Evolutionary conservation across 331 rosid species (phyloP).

Genomic region (Spiraea crenata): DNA sequence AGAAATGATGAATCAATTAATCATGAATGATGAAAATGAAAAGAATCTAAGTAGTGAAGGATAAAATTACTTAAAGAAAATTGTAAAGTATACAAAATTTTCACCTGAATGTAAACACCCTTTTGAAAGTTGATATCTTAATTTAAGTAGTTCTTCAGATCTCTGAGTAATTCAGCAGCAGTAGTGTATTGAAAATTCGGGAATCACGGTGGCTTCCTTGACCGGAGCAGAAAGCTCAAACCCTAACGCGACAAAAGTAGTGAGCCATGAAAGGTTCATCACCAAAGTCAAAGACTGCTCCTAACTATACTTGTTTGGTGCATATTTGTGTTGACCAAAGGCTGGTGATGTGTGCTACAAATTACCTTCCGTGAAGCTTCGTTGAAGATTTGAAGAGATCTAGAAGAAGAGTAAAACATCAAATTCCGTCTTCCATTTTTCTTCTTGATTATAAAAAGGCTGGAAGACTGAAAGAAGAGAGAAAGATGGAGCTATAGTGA

Average conservation of each 20-base stretch:
- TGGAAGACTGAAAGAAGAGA: slow-evolving; percentile 9
- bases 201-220: neutral
- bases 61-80: neutral
- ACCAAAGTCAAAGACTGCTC: neutral
- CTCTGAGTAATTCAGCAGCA: neutral
- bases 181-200: neutral
- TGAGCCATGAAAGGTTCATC: neutral
- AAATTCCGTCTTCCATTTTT: slow-evolving; percentile 8
- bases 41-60: neutral
- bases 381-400: neutral
- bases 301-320: neutral
- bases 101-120: slow-evolving; percentile 1
- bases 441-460: neutral
- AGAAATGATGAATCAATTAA: slow-evolving; percentile 5
- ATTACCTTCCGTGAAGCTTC: slow-evolving; percentile 8
- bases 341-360: neutral
- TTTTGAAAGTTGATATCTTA: neutral
- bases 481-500: slow-evolving; percentile 4
- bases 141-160: neutral
- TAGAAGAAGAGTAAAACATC: neutral
- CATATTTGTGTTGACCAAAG: neutral
- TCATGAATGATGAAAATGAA: slow-evolving; percentile 1
- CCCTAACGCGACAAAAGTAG: slow-evolving; percentile 3
- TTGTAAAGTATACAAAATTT: neutral
- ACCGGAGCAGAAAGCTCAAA: neutral